Percentiles rank a stretch among this genome's conserved stretches.
Conservation (phyloP, 2,329 filamentous ascomycete genomes). For the Hypomyces perniciosus region DNA sequence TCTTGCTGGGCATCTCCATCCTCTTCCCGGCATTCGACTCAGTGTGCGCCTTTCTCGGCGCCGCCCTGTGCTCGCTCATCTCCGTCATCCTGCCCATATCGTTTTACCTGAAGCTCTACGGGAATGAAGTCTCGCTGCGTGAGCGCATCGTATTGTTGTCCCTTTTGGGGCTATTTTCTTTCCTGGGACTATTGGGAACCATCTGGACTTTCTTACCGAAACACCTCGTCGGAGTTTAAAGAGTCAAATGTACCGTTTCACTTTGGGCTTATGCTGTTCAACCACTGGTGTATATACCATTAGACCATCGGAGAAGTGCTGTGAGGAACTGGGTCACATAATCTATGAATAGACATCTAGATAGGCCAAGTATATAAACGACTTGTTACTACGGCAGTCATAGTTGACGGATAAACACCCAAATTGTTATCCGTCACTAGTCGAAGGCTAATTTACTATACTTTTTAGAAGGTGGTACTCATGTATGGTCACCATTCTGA, state of each 20-base stretch:
- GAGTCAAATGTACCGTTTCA: not conserved
- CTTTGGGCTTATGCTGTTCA: no score
- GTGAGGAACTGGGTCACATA: no score
- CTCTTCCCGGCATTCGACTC: conserved; percentile 73
- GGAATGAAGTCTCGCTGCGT: conserved; percentile 55
- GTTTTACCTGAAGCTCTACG: conserved; percentile 89
- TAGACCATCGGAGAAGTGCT: no score
- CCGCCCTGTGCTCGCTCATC: conserved; percentile 85
- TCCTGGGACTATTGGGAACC: conserved; percentile 71
- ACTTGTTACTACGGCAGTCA: no score
- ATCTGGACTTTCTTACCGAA: conserved; percentile 85
- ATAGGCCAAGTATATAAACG: no score
- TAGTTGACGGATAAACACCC: no score
- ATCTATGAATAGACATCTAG: no score
- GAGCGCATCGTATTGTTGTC: conserved; percentile 64
- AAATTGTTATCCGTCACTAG: no score
- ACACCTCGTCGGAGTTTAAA: conserved; percentile 56
- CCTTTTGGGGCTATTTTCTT: conserved; percentile 62
- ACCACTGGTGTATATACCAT: no score
- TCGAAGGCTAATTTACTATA: no score
- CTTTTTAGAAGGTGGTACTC: no score
- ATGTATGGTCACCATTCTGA: no score
- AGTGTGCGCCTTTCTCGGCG: conserved; percentile 88
- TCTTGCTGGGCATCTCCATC: conserved; percentile 69
- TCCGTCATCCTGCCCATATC: conserved; percentile 83